These are phyloP conservation scores for Flaveria trinervia DNA, from an alignment of 129 eudicot species.

Conservation along the genomic window DNA sequence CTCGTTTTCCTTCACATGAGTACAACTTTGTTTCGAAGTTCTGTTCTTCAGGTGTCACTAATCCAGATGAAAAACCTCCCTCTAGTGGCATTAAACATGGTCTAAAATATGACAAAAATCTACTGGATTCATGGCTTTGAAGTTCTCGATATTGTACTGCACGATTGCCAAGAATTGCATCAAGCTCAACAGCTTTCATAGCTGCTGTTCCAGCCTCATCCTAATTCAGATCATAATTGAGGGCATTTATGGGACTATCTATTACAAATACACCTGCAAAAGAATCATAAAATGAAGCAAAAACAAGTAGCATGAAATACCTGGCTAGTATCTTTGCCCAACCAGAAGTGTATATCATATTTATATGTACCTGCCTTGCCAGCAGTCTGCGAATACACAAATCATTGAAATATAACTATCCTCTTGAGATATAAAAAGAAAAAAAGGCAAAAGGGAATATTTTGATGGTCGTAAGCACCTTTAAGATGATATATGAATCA, in stretches of 20 bases:
- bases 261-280: not conserved
- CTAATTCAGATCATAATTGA: conserved; percentile 37
- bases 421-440: conserved; percentile 2
- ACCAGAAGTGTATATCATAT: conserved; percentile 84
- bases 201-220: conserved; percentile 97
- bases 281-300: not conserved
- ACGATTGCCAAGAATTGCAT: conserved; percentile 86
- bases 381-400: conserved; percentile 57
- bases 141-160: conserved; percentile 87
- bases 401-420: conserved; percentile 3
- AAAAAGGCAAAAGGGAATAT: not conserved
- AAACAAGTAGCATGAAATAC: conserved; percentile 33
- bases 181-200: conserved; percentile 91
- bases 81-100: conserved; percentile 88
- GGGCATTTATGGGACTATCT: conserved; percentile 8
- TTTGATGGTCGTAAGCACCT: conserved; percentile 50
- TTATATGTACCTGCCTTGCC: conserved; percentile 84
- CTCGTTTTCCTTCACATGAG: conserved; percentile 84
- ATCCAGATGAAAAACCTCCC: conserved; percentile 82
- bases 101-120: conserved; percentile 82
- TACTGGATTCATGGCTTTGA: conserved; percentile 82
- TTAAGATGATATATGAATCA: conserved; percentile 76
- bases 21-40: conserved; percentile 75
- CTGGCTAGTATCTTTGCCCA: conserved; percentile 95
- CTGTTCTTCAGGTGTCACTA: conserved; percentile 65